phyloP scores from a whole-genome alignment of 306 rosid species.

The Sechiopsis laciniata region DNA sequence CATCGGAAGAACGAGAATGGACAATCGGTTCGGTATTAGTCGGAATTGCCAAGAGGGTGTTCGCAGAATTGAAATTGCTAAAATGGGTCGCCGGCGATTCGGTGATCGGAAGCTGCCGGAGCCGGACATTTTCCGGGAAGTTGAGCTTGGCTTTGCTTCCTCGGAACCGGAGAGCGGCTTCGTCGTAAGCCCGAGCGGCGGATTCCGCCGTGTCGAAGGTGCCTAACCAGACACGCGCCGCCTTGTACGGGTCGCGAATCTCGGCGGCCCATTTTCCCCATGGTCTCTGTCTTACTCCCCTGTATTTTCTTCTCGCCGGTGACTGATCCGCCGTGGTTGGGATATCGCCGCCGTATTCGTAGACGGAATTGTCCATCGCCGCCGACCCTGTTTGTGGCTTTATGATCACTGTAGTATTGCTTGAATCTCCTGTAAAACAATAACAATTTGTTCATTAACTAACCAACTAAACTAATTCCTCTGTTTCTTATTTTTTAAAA shows the following conservation, averaged over 20 bases:
- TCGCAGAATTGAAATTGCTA: conserved; percentile 10
- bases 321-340: conserved; percentile 19
- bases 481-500: not conserved
- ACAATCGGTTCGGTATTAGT: conserved; percentile 43
- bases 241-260: conserved; percentile 43
- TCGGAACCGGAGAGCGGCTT: conserved; percentile 44
- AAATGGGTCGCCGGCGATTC: conserved; percentile 23
- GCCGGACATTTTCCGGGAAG: conserved; percentile 25
- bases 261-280: conserved; percentile 57
- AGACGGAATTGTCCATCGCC: conserved; percentile 3
- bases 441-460: not conserved
- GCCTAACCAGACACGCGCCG: conserved; percentile 46
- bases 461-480: not conserved
- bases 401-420: not conserved
- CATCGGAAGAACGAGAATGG: conserved; percentile 24
- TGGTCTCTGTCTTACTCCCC: conserved; percentile 50
- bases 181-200: conserved; percentile 43
- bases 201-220: conserved; percentile 44
- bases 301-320: conserved; percentile 36
- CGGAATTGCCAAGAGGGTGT: conserved; percentile 34
- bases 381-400: not conserved
- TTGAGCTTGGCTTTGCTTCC: conserved; percentile 50
- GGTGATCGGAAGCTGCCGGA: conserved; percentile 9
- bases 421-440: conserved; percentile 12
- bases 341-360: conserved; percentile 27